These are phyloP conservation scores for Aegilops bicornis DNA, from an alignment of 176 grass and related monocot species.

Conservation along the genomic window DNA sequence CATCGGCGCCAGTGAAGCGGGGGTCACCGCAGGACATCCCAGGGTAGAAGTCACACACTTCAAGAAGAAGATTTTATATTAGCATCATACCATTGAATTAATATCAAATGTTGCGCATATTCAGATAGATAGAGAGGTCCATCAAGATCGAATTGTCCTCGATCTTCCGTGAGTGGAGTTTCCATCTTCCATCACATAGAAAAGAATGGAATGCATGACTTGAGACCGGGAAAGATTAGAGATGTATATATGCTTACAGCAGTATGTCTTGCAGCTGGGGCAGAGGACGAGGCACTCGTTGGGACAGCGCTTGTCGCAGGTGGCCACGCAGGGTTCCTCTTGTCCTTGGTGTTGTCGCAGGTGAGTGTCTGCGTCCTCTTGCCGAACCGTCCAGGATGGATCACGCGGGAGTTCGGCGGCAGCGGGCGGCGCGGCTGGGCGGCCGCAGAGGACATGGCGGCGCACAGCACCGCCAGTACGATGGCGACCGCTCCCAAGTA, in stretches of 20 bases:
- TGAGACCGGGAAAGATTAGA: not conserved
- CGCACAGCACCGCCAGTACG: not conserved
- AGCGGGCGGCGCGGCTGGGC: not conserved
- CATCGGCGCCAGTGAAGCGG: constrained; percentile 54
- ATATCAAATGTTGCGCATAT: too few relatives aligned
- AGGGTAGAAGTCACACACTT: constrained; percentile 47
- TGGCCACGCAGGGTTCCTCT: too few relatives aligned
- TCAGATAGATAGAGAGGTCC: not conserved
- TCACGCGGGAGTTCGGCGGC: not conserved
- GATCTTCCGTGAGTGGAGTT: not conserved
- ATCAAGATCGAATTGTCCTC: not conserved
- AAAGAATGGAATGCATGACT: not conserved
- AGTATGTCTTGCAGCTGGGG: too few relatives aligned
- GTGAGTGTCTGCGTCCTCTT: not conserved
- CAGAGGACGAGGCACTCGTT: too few relatives aligned
- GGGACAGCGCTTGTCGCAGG: too few relatives aligned
- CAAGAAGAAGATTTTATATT: not conserved
- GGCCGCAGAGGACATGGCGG: not conserved
- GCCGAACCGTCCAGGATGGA: not conserved
- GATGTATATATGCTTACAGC: too few relatives aligned
- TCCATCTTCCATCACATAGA: too few relatives aligned
- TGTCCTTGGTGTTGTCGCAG: not conserved
- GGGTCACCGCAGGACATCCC: constrained; percentile 53
- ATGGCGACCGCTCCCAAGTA: not conserved
- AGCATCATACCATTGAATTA: too few relatives aligned